Conservation (phyloP, 2,329 filamentous ascomycete species). For the Lasiodiplodia gonubiensis region DNA sequence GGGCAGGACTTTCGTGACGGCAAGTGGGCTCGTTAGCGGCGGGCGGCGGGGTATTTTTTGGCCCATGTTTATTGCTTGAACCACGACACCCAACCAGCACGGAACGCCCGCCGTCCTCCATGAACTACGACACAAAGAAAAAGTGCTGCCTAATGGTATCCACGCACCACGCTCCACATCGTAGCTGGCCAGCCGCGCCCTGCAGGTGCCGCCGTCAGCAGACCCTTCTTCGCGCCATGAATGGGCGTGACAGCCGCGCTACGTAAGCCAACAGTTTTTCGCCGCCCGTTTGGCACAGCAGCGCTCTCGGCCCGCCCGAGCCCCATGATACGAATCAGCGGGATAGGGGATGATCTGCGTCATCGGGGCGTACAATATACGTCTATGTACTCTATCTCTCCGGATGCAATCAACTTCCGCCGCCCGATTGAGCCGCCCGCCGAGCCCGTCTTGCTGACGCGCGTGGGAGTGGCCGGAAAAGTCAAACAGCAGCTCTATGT, state of each 20-base stretch:
- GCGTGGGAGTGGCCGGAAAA: neutral
- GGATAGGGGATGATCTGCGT: constrained; percentile 25
- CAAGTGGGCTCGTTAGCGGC: constrained; percentile 25
- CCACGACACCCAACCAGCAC: constrained; percentile 14
- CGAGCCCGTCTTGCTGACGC: constrained; percentile 1
- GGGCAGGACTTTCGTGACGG: constrained; percentile 27
- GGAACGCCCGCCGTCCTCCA: too few species aligned
- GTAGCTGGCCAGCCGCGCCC: neutral
- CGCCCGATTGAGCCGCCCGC: neutral
- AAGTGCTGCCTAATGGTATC: constrained; percentile 2
- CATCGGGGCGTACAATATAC: neutral
- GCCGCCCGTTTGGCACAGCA: constrained; percentile 6
- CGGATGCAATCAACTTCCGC: constrained; percentile 12
- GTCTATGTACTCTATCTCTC: neutral
- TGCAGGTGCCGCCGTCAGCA: constrained; percentile 2
- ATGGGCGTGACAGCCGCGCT: constrained; percentile 1
- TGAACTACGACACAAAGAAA: constrained; percentile 23
- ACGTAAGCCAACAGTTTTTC: constrained; percentile 16
- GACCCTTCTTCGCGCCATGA: neutral
- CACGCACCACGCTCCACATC: neutral
- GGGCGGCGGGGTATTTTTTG: constrained; percentile 23
- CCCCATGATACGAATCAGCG: constrained; percentile 19
- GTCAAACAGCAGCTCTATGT: neutral
- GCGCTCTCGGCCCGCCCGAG: constrained; percentile 18
- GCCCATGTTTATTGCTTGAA: constrained; percentile 21